phyloP scores from a whole-genome alignment of 176 grass and related monocot genomes.

The Miscanthus lutarioriparius region DNA sequence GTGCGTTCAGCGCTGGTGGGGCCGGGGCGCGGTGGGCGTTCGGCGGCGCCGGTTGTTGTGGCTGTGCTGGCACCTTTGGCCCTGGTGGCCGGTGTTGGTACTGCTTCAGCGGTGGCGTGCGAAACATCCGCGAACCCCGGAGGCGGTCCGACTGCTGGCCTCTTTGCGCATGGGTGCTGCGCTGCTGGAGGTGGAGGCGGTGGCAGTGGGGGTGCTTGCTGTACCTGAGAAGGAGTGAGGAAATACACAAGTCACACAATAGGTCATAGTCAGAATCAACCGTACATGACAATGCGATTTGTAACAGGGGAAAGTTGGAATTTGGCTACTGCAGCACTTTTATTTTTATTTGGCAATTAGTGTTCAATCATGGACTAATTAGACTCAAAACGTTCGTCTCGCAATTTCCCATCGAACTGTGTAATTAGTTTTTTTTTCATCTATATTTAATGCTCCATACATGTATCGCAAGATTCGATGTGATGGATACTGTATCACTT shows the following conservation, averaged over 20 bases:
- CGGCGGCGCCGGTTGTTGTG: background rate
- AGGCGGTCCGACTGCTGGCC: background rate
- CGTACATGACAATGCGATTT: background rate
- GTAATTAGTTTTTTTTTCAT: too few relatives aligned
- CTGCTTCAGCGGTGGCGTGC: background rate
- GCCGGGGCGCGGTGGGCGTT: background rate
- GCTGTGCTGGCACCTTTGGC: background rate
- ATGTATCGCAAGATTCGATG: too few relatives aligned
- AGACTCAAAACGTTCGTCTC: too few relatives aligned
- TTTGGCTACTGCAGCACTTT: too few relatives aligned
- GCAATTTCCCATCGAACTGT: too few relatives aligned
- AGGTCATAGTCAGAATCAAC: background rate
- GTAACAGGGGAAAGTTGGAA: too few relatives aligned
- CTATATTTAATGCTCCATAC: too few relatives aligned
- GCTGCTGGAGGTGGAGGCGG: background rate
- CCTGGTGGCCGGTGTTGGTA: background rate
- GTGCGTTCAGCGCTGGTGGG: background rate
- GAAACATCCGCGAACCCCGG: background rate
- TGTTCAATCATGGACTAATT: too few relatives aligned
- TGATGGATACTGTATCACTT: too few relatives aligned
- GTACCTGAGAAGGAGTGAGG: background rate
- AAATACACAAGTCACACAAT: background rate
- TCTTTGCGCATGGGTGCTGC: background rate
- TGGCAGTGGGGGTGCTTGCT: background rate
- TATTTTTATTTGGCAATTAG: too few relatives aligned